Base-by-base conservation (phyloP, 2,329 filamentous ascomycete genomes). In the Aaosphaeria arxii region DNA sequence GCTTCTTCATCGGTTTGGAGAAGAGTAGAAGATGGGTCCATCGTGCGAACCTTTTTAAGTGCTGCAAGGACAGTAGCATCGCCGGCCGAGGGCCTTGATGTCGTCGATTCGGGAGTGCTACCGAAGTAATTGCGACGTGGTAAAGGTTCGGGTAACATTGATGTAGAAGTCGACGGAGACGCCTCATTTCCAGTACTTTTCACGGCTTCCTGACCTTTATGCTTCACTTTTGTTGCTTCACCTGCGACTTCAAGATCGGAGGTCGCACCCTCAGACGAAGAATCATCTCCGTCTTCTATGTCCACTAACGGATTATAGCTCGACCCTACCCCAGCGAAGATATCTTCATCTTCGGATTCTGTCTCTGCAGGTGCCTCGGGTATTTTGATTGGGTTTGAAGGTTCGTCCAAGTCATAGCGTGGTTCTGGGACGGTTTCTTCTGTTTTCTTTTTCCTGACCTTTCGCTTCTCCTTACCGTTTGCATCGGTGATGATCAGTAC, bases 51-150 rank as follows among this genome's bases (percentile, higher is more conserved):
- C 68, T 91, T 91, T 71, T 91, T 89, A 61, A 99, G 80, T 0
- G 90, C 90, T 4, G 89, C 90, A 54, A 91, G 79, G 53, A 96
- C 86, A 2, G 87, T 83, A 2, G 90, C 87, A 61, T 96, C 90
- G 61, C 86, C 81, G 4, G 79, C 58, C 30, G 61, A 60, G 11
- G 56, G 38, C 13, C 55, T 44, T 4, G 73, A 71, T 42, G 74
- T 62, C 17, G 36, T 29, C 17, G 43, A 41, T 24, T 49, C 11
- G 50, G 47, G 64, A 49, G 45, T 63, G 44, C 69, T 60, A 33
- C 59, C 56, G 58, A 73, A 72, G 56, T 73, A 73, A 47, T 70
- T 72, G 40, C 68, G 54, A 31, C 59, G 43, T 45, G 39, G 30
- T 56, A 40, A 40, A 11, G 13, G 40, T 24, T 24, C 17, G 17